Percentiles rank a stretch among this genome's conserved stretches.
These are phyloP conservation scores for Pterocarpus macrocarpus DNA, from an alignment of 306 rosid genomes.

Conservation along the genomic window DNA sequence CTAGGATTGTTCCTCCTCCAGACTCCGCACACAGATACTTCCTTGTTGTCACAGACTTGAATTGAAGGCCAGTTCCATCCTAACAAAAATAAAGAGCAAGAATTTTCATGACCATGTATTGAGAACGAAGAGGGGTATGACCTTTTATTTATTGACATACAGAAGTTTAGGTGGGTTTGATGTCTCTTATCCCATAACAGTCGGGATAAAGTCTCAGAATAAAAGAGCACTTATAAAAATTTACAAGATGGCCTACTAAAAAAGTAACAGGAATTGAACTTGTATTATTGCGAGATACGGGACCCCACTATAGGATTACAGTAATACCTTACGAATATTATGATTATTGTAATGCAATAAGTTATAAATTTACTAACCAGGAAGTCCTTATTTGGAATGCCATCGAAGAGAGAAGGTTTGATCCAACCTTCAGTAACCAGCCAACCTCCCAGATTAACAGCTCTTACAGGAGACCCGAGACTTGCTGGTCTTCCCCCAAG, in stretches of 20 bases:
- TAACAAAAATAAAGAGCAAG: slow-evolving; percentile 1
- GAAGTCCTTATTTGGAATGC: slow-evolving; percentile 78
- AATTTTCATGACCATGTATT: background rate
- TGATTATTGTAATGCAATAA: background rate
- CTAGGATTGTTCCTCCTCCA: slow-evolving; percentile 79
- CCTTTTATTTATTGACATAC: too few species aligned
- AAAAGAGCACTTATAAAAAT: too few species aligned
- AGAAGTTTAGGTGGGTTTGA: too few species aligned
- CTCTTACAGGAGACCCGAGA: slow-evolving; percentile 48
- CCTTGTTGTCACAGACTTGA: slow-evolving; percentile 65
- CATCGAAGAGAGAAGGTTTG: slow-evolving; percentile 83
- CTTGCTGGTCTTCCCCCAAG: slow-evolving; percentile 42
- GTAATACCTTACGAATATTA: background rate
- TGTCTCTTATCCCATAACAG: too few species aligned
- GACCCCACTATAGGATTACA: too few species aligned
- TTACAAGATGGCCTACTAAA: too few species aligned
- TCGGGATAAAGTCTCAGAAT: too few species aligned
- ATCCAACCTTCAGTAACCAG: slow-evolving; percentile 91
- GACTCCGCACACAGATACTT: slow-evolving; percentile 69
- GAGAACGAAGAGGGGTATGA: background rate
- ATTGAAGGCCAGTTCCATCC: slow-evolving; percentile 80
- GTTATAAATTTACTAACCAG: slow-evolving; percentile 53
- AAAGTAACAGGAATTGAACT: too few species aligned
- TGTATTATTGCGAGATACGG: too few species aligned
- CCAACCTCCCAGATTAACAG: slow-evolving; percentile 89